Evolutionary conservation across 108 stramenopile species (phyloP), one percentile per base, ranked within the genome.

Genomic region (Fistulifera pelliculosa): DNA sequence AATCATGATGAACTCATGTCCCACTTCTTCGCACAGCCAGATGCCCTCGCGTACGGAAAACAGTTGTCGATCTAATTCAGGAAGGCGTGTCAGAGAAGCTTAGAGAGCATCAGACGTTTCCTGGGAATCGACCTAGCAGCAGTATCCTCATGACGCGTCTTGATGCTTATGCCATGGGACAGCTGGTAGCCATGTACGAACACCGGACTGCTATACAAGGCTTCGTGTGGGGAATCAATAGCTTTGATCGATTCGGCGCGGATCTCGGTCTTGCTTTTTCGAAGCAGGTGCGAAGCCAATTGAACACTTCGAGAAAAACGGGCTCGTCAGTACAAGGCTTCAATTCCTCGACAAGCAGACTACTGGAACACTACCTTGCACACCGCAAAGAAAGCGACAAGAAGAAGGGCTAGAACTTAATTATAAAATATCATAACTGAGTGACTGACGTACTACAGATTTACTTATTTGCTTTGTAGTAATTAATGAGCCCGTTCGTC

Each of bases 1-100:
- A 90, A 93, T 74, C 99, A 99, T 65, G 99, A 99, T 70, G 97
- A 98, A 68, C 83, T 98, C 43, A 99, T 99, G 99, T 74, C 80
- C 49, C 94, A 99, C 70, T 99, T 99, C 65, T 99, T 99, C 70
- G 96, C 95, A 6, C 97, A 99, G 65, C 97, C 97, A 3, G 99
- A 99, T 76, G 97, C 97, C 0, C 69, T 99, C 40, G 99, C 97
- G 6, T 70, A 76, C 49, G 97, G 97, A 39, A 90, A 87, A 82
- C 84, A 0, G 49, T 78, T 13, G 81, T 76, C 27, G 95, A 97
- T 64, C 66, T 98, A 40, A 74, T 83, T 38, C 81, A 77, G 49
- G 98, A 96, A 62, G 96, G 93, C 11, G 92, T 95, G 16, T 81
- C 74, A 16, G 83, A 80, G 27, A 66, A 70, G 12, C 52, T 89